Conservation (phyloP, 441 rosid genomes). For the Populus hybrid region DNA sequence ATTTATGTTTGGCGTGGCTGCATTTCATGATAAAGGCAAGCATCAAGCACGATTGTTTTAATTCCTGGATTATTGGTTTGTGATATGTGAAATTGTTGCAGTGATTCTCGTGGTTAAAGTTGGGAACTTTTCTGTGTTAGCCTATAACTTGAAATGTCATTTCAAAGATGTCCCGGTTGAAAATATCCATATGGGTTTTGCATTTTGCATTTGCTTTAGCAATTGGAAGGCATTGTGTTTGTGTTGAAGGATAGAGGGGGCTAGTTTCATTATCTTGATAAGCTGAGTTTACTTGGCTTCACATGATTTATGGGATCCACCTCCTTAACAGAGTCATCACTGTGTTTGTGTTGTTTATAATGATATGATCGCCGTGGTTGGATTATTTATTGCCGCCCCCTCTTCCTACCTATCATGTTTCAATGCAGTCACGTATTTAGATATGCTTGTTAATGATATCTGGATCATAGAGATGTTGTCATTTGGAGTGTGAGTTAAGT, state of each 20-base stretch:
- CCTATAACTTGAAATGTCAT: not conserved
- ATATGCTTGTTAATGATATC: not conserved
- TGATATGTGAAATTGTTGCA: not conserved
- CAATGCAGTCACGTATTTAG: not conserved
- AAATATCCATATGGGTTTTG: not conserved
- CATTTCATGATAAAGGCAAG: not conserved
- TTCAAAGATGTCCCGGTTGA: not conserved
- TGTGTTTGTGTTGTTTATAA: not conserved
- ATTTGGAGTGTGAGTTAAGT: not conserved
- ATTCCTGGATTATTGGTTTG: not conserved
- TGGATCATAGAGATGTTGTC: not conserved
- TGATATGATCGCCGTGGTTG: not conserved
- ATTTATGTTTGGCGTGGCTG: not conserved
- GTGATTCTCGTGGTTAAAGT: not conserved
- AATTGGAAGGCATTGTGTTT: not conserved
- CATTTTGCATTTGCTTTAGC: not conserved
- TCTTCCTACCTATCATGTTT: not conserved
- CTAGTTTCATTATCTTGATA: too few species aligned
- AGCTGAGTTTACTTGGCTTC: not conserved
- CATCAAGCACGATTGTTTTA: not conserved
- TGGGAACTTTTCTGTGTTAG: not conserved
- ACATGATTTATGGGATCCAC: conserved; percentile 8
- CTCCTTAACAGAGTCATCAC: not conserved
- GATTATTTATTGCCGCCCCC: not conserved
- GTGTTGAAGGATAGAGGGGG: not conserved